phyloP scores from a whole-genome alignment of 2,329 filamentous ascomycete species.

The Hypoxylon sp. region DNA sequence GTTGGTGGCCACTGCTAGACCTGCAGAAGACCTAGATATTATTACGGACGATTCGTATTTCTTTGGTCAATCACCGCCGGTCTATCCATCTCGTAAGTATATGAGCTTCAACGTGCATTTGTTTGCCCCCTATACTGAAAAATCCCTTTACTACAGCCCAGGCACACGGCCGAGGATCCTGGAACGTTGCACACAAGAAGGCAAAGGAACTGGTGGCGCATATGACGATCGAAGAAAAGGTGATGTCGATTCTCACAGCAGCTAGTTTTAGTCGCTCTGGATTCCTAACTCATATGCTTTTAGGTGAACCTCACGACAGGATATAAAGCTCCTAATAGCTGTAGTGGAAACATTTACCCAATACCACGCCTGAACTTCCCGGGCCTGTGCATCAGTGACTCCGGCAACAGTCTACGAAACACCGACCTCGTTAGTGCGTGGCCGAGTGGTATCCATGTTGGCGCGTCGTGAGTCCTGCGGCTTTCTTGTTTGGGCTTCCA shows the following conservation, averaged over 20 bases:
- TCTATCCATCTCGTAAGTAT: not conserved
- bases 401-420: constrained; percentile 5
- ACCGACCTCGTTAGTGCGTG: constrained; percentile 52
- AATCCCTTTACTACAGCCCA: no score
- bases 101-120: no score
- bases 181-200: not conserved
- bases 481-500: not conserved
- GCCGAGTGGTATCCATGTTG: constrained; percentile 7
- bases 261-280: no score
- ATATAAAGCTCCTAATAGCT: constrained; percentile 15
- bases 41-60: not conserved
- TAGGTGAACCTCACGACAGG: constrained; percentile 28
- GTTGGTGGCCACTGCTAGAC: not conserved
- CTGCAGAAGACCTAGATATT: not conserved
- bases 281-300: not conserved
- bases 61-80: not conserved
- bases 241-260: no score
- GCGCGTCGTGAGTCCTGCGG: constrained; percentile 47
- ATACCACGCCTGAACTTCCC: constrained; percentile 33
- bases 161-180: not conserved
- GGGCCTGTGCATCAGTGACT: constrained; percentile 31
- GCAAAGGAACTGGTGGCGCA: constrained; percentile 13
- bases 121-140: no score
- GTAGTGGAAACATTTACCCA: constrained; percentile 17
- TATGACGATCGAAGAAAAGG: constrained; percentile 33